A percentile compares a stretch with the other conserved stretches of the same genome.
phyloP scores from a whole-genome alignment of 257 asterid species.

The Scutellaria barbata region DNA sequence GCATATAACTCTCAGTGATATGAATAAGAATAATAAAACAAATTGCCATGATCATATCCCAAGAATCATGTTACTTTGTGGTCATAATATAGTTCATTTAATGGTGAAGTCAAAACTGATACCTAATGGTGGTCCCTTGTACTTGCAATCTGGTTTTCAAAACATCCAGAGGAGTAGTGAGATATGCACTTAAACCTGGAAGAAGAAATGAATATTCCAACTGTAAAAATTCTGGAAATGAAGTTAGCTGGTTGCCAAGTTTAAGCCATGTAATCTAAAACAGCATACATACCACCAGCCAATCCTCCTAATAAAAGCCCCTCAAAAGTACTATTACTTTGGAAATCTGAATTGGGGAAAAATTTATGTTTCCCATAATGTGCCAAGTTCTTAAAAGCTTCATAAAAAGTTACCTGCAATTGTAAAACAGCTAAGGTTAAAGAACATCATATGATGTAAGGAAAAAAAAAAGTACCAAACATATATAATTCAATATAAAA shows the following conservation, averaged over 20 bases:
- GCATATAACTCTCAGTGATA: neutral
- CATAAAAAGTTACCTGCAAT: constrained; percentile 74
- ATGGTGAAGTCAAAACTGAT: constrained; percentile 9
- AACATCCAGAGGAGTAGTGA: constrained; percentile 86
- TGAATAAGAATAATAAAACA: constrained; percentile 19
- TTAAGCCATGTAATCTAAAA: constrained; percentile 8
- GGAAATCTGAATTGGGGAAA: constrained; percentile 54
- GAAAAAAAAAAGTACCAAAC: neutral
- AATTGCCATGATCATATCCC: neutral
- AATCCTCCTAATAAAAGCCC: constrained; percentile 83
- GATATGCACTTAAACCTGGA: constrained; percentile 82
- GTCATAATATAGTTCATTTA: neutral
- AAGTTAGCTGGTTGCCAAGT: neutral
- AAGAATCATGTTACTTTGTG: neutral
- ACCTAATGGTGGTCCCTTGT: constrained; percentile 70
- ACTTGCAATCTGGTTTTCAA: constrained; percentile 85
- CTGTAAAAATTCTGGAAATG: constrained; percentile 28
- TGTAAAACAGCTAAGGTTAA: constrained; percentile 3
- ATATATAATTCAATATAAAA: neutral
- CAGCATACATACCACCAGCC: constrained; percentile 68
- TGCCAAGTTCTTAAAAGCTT: constrained; percentile 66
- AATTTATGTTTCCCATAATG: constrained; percentile 58
- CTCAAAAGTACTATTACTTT: constrained; percentile 59
- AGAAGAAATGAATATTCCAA: neutral
- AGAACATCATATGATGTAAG: constrained; percentile 10